Evolutionary conservation across 345 rosid species (phyloP).

Genomic region (Rhizophora apiculata): DNA sequence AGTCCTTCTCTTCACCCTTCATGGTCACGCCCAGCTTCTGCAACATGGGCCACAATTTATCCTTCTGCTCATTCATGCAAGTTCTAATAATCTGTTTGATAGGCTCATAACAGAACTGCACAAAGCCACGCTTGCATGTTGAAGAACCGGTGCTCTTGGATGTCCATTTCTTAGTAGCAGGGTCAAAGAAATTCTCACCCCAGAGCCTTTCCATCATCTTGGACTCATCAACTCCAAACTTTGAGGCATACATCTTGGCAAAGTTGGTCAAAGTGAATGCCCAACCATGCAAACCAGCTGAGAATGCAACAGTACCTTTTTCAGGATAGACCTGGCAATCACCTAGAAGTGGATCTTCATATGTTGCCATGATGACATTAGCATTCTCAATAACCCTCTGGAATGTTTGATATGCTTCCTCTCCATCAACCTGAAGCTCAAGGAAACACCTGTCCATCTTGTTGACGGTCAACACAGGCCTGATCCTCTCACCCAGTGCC

Average conservation of each 20-base stretch:
- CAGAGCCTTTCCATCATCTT: conserved; percentile 88
- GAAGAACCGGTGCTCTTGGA: conserved; percentile 62
- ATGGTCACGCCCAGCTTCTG: conserved; percentile 54
- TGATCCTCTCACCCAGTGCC: conserved; percentile 81
- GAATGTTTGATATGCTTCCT: conserved; percentile 83
- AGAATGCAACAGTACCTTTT: conserved; percentile 83
- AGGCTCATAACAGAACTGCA: conserved; percentile 85
- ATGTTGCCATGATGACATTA: conserved; percentile 81
- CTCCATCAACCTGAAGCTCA: conserved; percentile 87
- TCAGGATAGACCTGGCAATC: conserved; percentile 79
- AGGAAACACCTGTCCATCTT: conserved; percentile 93
- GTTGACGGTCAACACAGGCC: conserved; percentile 81
- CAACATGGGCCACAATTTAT: conserved; percentile 83
- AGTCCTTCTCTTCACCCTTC: conserved; percentile 75
- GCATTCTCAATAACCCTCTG: conserved; percentile 77
- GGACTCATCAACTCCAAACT: conserved; percentile 66
- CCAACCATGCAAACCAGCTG: conserved; percentile 88
- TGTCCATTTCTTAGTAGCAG: conserved; percentile 81
- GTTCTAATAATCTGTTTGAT: conserved; percentile 73
- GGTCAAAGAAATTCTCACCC: conserved; percentile 80
- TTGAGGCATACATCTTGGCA: conserved; percentile 83
- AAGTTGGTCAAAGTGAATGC: conserved; percentile 77
- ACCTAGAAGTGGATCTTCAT: conserved; percentile 82
- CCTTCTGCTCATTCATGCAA: conserved; percentile 87
- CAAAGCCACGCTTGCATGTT: conserved; percentile 82